Evolutionary conservation across 2,329 filamentous ascomycete species (phyloP), one percentile per base, ranked within the genome.

Genomic region (Neoarthrinium moseri): DNA sequence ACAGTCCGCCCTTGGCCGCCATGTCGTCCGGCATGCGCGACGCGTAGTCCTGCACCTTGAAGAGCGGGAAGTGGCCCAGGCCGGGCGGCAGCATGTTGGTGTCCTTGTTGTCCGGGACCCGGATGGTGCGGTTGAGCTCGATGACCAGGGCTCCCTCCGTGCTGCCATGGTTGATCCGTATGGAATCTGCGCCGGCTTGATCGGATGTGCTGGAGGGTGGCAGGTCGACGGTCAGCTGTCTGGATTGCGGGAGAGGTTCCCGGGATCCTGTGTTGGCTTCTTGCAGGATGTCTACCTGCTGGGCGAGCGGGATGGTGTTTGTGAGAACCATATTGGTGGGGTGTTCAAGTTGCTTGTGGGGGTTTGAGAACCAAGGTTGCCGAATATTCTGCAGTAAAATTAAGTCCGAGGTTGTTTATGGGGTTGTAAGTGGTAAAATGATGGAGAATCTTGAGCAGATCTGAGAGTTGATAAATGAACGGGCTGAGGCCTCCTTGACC

Each of bases 1-100:
- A 71, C 0, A 73, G 38, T 2, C 74, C 73, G 3, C 69, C 69
- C 48, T 73, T 73, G 2, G 48, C 51, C 0, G 49, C 54, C 54
- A 75, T 66, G 4, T 56, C 43, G 0, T 48, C 10, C 1, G 66
- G 65, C 15, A 78, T 52, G 0, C 53, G 58, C 1, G 51, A 39
- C 6, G 56, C 49, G 43, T 68, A 67, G 5, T 66, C 47, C 4
- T 50, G 47, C 13, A 69, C 57, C 27, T 60, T 57, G 50, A 63
- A 70, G 4, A 76, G 55, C 2, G 66, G 67, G 51, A 73, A 74
- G 0, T 17, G 8, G 1, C 67, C 71, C 13, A 69, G 53, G 21
- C 49, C 48, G 1, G 68, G 66, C 0, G 71, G 69, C 1, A 74
- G 59, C 1, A 53, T 22, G 18, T 56, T 59, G 8, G 47, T 39